These are phyloP conservation scores for Fonsecaea monophora DNA, from an alignment of 2,329 filamentous ascomycete species.

Conservation along the genomic window DNA sequence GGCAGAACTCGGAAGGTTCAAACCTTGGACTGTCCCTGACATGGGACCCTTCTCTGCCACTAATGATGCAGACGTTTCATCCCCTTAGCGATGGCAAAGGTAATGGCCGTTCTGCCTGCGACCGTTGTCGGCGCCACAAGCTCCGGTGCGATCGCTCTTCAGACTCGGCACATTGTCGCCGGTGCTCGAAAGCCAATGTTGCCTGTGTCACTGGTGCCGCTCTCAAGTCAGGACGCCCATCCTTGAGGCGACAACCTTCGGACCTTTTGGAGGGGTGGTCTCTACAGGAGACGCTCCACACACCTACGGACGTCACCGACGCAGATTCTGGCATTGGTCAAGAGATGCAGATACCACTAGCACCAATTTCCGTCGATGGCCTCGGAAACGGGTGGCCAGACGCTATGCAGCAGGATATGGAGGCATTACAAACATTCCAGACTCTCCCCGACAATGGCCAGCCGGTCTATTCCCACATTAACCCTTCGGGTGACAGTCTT, in stretches of 20 bases:
- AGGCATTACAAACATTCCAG: not conserved
- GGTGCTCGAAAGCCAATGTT: constrained; percentile 11
- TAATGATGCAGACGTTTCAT: not conserved
- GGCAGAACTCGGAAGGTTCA: not conserved
- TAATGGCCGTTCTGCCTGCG: constrained; percentile 7
- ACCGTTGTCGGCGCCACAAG: constrained; percentile 7
- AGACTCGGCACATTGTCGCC: constrained; percentile 4
- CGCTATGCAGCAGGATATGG: not conserved
- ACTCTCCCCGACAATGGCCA: not conserved
- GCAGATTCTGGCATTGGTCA: not conserved
- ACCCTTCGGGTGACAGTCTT: not conserved
- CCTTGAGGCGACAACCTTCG: not conserved
- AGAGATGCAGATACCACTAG: not conserved
- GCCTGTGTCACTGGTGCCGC: constrained; percentile 11
- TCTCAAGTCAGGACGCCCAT: constrained; percentile 3
- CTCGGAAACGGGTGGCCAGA: constrained; percentile 1
- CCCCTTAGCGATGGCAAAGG: not conserved
- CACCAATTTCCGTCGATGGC: not conserved
- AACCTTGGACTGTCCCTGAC: not conserved
- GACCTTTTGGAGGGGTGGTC: not conserved
- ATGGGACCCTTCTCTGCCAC: not conserved
- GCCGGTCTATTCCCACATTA: not conserved
- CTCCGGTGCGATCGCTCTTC: constrained; percentile 12
- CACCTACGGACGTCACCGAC: not conserved
- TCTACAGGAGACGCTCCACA: not conserved